Conservation (phyloP, 257 asterid genomes). For the Solanum chilense region DNA sequence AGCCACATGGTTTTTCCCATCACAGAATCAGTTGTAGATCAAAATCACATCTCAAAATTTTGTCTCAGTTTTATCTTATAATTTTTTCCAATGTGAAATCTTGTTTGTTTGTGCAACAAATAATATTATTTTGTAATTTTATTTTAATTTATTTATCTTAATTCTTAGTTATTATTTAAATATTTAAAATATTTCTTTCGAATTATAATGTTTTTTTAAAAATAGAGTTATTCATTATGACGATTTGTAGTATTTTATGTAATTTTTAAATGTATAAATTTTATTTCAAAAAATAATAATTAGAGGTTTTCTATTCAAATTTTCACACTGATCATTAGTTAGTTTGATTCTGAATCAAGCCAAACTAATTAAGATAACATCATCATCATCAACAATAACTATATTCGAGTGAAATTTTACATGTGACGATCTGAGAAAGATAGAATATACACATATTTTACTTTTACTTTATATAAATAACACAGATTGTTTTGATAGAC, state of each 20-base stretch:
- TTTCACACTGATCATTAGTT: not conserved
- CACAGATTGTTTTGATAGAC: fast-evolving
- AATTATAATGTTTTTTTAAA: too few relatives aligned
- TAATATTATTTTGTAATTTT: not conserved
- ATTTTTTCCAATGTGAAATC: not conserved
- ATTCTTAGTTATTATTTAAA: too few relatives aligned
- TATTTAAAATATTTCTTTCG: not conserved
- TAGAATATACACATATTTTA: too few relatives aligned
- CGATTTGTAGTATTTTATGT: too few relatives aligned
- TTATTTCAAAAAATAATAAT: not conserved
- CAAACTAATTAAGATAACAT: not conserved
- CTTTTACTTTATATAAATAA: not conserved
- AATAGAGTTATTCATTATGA: too few relatives aligned
- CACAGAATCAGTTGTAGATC: conserved; percentile 7
- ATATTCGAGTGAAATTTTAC: not conserved
- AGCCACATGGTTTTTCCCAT: conserved; percentile 20
- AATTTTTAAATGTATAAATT: not conserved
- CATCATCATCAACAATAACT: not conserved
- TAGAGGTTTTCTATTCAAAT: not conserved
- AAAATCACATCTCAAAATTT: not conserved
- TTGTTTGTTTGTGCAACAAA: not conserved
- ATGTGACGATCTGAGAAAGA: fast-evolving
- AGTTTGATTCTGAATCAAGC: not conserved
- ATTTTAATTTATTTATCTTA: not conserved
- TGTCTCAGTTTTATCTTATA: not conserved